phyloP scores from a whole-genome alignment of 2,329 filamentous ascomycete genomes.

The Lachnellula cervina region DNA sequence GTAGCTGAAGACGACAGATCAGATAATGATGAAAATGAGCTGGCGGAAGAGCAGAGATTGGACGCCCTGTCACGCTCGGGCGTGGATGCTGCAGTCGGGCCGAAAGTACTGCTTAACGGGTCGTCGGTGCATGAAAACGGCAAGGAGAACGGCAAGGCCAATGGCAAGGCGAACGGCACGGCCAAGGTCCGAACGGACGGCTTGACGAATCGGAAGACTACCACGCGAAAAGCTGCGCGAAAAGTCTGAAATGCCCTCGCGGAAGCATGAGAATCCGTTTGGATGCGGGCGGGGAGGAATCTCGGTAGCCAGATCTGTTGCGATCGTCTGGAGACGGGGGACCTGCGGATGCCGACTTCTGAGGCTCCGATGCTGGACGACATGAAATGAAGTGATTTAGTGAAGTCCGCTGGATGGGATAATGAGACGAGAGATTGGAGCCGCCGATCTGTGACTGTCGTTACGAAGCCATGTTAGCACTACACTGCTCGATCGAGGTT shows the following conservation, averaged over 20 bases:
- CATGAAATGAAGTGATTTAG: not conserved
- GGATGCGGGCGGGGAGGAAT: not conserved
- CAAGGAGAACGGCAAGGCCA: not conserved
- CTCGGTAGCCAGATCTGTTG: not conserved
- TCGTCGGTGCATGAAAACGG: conserved; percentile 1
- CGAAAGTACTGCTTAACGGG: conserved; percentile 17
- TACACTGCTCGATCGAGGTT: too few species aligned
- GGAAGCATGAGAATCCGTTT: not conserved
- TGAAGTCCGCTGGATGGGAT: not conserved
- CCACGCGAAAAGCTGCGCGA: not conserved
- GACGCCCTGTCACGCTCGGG: conserved; percentile 15
- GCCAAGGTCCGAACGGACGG: conserved; percentile 14
- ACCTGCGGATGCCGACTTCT: too few species aligned
- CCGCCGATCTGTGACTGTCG: conserved; percentile 6
- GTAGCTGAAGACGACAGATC: conserved; percentile 66
- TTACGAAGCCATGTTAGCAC: not conserved
- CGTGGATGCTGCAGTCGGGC: conserved; percentile 7
- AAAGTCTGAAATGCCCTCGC: not conserved
- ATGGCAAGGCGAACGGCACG: conserved; percentile 7
- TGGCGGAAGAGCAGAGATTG: conserved; percentile 19
- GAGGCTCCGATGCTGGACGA: too few species aligned
- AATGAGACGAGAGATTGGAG: not conserved
- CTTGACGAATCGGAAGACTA: conserved; percentile 20
- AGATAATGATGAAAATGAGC: conserved; percentile 53
- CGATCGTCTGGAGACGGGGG: too few species aligned